Base-by-base conservation (phyloP, 345 rosid species). In the Gossypium arboreum region DNA sequence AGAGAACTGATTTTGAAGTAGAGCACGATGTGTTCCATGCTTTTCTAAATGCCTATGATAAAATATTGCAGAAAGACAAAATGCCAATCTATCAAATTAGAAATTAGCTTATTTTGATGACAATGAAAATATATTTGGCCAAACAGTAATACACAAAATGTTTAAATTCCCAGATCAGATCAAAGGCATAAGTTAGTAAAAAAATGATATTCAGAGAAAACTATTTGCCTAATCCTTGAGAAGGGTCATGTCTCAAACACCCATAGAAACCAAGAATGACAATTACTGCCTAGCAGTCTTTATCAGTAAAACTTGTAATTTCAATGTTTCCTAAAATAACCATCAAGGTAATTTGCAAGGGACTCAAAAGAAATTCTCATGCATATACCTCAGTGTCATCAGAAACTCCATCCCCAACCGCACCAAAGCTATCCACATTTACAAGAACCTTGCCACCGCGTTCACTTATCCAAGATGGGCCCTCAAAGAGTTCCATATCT, bases 381-480 rank as follows among this genome's bases (percentile, higher is more conserved):
- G 16, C 3, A 22, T 4, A 41, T 41, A 94, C 98, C 99, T 90
- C 75, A 10, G 98, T 91, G 75, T 95, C 98, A 84, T 95, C 98
- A 68, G 94, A 85, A 79, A 86, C 82, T 72, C 97, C 99, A 86
- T 95, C 88, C 82, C 94, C 99, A 75, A 69, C 88, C 29, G 97
- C 97, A 69, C 91, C 92, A 48, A 95, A 93, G 89, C 94, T 90
- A 79, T 95, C 97, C n/a, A 95, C 96, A 77, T 95, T 93, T 73
- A 95, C 94, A 68, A 93, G 87, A 77, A 87, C 90, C 86, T 82
- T 88, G 77, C 86, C 73, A 58, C 91, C 87, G 17, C 77, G 80
- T 76, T 85, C 89, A 78, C 88, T 87, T 64, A 81, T 84, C 88
- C 88, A 84, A 27, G 75, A 81, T 4, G 89, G 85, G 64, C 73